phyloP scores from a whole-genome alignment of 805 yeast species.

The Isabelozyma rhagii region DNA sequence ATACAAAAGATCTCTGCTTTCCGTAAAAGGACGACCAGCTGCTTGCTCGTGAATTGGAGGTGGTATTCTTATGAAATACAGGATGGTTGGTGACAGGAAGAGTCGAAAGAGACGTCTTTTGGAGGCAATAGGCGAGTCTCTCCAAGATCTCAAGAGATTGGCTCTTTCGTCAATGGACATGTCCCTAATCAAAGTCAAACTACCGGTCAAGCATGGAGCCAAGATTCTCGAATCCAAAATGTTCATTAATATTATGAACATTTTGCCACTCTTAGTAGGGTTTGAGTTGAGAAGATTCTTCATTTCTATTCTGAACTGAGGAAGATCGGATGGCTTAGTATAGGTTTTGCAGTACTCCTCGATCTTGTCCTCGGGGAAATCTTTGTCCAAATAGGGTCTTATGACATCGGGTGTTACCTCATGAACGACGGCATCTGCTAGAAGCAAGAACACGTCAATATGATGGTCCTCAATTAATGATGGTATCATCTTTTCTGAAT shows the following conservation, averaged over 20 bases:
- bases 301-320: slow-evolving; percentile 19
- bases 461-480: slow-evolving; percentile 12
- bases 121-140: slow-evolving; percentile 33
- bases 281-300: slow-evolving; percentile 9
- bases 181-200: slow-evolving; percentile 31
- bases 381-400: slow-evolving; percentile 18
- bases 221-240: slow-evolving; percentile 27
- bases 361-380: slow-evolving; percentile 24
- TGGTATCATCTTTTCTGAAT: not conserved
- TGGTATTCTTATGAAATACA: slow-evolving; percentile 23
- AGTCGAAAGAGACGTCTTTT: slow-evolving; percentile 34
- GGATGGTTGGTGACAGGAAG: slow-evolving; percentile 20
- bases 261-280: slow-evolving; percentile 12
- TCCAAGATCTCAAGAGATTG: slow-evolving; percentile 34
- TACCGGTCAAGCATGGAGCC: slow-evolving; percentile 31
- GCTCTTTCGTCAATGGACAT: slow-evolving; percentile 33
- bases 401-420: slow-evolving; percentile 26
- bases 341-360: slow-evolving; percentile 24
- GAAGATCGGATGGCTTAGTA: slow-evolving; percentile 27
- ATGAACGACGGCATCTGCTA: slow-evolving; percentile 35
- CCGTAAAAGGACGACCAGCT: slow-evolving; percentile 36
- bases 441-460: slow-evolving; percentile 21
- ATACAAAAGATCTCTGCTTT: slow-evolving; percentile 23
- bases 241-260: slow-evolving; percentile 21
- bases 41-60: slow-evolving; percentile 33